Base-by-base conservation (phyloP, 108 stramenopile genomes). In the Fistulifera solaris region DNA sequence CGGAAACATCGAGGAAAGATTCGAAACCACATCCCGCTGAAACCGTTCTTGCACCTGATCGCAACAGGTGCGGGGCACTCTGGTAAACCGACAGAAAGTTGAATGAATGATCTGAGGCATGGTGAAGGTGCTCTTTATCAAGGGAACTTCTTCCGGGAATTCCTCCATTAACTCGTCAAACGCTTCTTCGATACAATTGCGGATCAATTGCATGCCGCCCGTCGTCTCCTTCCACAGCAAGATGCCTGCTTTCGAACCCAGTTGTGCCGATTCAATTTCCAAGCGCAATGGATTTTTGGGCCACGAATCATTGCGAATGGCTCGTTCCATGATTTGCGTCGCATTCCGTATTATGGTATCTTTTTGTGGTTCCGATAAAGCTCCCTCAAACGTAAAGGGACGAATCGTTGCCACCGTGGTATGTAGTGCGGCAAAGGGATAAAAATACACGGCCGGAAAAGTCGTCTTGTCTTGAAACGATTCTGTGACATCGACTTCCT, bases 101-200 rank as follows among this genome's bases (percentile, higher is more conserved):
- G 69, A 67, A 57, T 78, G 77, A 12, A 71, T 43, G 58, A 78
- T 78, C 1, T 35, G 40, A 12, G 77, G 77, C 45, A 78, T 71
- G 12, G 42, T 40, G 38, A 57, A 54, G 35, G 54, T 69, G 10
- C 2, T 53, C 41, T 48, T 40, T 40, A 48, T n/a, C 16, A 7
- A 23, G 0, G 22, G 43, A 21, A 51, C 43, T 22, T 40, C n/a
- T 10, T 62, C 4, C 2, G 24, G 18, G 14, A 58, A 15, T 18
- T 51, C 18, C 1, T 61, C 12, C 8, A 51, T 27, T 27, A 17
- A 41, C 7, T 49, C 28, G 12, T 14, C 11, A 8, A 40, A 25
- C 6, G 52, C 62, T 35, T 52, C 10, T n/a, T 25, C 25, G 8
- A 77, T 21, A 25, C 68, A 70, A 13, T 49, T 11, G 12, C 77